Percentiles rank a stretch among this genome's conserved stretches.
Evolutionary conservation across 176 grass and related monocot species (phyloP).

Genomic region (Pharus latifolius): DNA sequence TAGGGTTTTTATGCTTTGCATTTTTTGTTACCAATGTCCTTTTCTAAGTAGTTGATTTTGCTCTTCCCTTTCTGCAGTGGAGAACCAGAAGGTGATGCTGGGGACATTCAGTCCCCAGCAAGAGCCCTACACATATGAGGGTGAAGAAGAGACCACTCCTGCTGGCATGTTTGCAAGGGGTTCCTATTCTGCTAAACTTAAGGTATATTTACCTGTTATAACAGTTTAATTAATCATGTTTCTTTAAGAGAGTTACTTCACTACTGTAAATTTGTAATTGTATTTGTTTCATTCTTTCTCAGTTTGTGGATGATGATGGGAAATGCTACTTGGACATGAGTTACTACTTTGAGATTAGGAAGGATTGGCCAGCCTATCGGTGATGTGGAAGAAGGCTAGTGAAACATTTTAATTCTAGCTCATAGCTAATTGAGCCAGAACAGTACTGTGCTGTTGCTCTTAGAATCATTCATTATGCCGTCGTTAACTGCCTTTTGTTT

Average conservation of each 20-base stretch:
- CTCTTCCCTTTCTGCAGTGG: conserved; percentile 31
- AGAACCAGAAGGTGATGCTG: conserved; percentile 80
- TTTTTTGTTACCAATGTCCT: not conserved
- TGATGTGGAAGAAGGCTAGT: conserved; percentile 29
- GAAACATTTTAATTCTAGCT: conserved; percentile 18
- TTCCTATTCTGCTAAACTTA: conserved; percentile 69
- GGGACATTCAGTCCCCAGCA: conserved; percentile 88
- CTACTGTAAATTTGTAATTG: not conserved
- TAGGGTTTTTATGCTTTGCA: not conserved
- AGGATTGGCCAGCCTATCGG: conserved; percentile 51
- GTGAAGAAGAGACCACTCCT: conserved; percentile 81
- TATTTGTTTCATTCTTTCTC: not conserved
- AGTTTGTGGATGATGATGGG: conserved; percentile 89
- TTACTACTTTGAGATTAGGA: conserved; percentile 90
- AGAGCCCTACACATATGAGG: conserved; percentile 62
- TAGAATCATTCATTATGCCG: conserved; percentile 13
- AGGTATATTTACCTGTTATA: conserved; percentile 24
- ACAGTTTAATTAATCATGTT: not conserved
- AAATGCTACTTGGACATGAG: conserved; percentile 81
- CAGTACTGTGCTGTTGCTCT: conserved; percentile 13
- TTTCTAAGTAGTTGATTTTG: conserved; percentile 7
- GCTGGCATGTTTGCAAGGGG: conserved; percentile 77
- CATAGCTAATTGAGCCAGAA: conserved; percentile 34
- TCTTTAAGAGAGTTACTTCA: not conserved
- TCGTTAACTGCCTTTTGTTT: not conserved